Evolutionary conservation across 1,139 yeast species (phyloP).

Genomic region (Protomyces arabidopsidicola): DNA sequence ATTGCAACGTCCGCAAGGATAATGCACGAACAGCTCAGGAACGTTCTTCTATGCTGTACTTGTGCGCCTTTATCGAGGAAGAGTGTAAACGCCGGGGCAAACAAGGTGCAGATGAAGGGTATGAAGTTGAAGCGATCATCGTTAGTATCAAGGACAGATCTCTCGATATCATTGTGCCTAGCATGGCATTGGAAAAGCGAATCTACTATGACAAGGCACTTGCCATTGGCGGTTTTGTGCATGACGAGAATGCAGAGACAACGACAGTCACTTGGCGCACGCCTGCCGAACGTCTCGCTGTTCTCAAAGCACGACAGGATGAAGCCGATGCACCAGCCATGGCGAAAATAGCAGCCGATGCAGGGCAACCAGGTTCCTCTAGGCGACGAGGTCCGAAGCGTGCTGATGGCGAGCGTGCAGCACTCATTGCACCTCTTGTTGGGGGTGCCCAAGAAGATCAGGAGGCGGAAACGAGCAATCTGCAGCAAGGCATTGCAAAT

Average conservation of each 20-base stretch:
- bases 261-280: conserved; percentile 16
- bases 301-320: background rate
- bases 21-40: conserved; percentile 91
- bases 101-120: conserved; percentile 58
- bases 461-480: background rate
- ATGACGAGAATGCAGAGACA: conserved; percentile 10
- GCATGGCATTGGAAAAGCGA: conserved; percentile 91
- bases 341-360: background rate
- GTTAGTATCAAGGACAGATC: conserved; percentile 92
- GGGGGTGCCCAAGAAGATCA: background rate
- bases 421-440: background rate
- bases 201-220: conserved; percentile 84
- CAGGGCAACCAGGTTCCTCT: background rate
- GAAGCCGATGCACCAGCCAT: background rate
- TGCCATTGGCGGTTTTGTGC: conserved; percentile 11
- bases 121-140: conserved; percentile 85
- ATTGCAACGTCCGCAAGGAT: conserved; percentile 91
- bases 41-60: conserved; percentile 80
- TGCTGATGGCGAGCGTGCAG: background rate
- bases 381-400: background rate
- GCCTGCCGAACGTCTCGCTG: background rate
- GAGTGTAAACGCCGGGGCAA: conserved; percentile 55
- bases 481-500: background rate
- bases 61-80: conserved; percentile 64
- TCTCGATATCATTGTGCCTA: conserved; percentile 89